These are phyloP conservation scores for Penicillium nucicola DNA, from an alignment of 495 filamentous ascomycete genomes.

Conservation along the genomic window DNA sequence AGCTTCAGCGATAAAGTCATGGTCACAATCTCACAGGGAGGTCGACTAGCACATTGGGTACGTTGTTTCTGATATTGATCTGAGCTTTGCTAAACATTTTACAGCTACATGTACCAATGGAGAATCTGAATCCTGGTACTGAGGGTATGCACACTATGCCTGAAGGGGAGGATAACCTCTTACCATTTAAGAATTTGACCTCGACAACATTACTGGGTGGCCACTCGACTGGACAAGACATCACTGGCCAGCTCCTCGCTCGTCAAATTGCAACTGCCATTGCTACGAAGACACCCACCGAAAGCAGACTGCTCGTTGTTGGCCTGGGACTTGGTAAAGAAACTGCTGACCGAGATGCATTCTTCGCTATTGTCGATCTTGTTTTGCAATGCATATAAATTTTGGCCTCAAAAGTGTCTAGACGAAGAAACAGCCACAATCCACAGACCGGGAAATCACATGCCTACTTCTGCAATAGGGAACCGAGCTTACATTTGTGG, in stretches of 20 bases:
- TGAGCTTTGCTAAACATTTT: conserved; percentile 10
- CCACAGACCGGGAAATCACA: too few relatives aligned
- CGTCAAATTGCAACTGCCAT: conserved; percentile 84
- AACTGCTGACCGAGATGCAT: conserved; percentile 64
- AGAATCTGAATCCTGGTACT: conserved; percentile 58
- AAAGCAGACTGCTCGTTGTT: conserved; percentile 75
- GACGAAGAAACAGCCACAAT: background rate
- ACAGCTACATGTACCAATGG: conserved; percentile 86
- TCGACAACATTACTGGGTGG: conserved; percentile 88
- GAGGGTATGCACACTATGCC: conserved; percentile 43
- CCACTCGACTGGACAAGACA: conserved; percentile 73
- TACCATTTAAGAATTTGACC: conserved; percentile 78
- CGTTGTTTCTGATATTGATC: conserved; percentile 13
- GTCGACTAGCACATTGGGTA: conserved; percentile 90
- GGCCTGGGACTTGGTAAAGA: conserved; percentile 72
- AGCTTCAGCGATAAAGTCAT: conserved; percentile 91
- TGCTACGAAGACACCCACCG: conserved; percentile 64
- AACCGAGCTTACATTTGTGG: too few relatives aligned
- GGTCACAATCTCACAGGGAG: conserved; percentile 82
- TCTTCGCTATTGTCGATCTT: conserved; percentile 80
- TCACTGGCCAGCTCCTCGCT: conserved; percentile 80
- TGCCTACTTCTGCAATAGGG: too few relatives aligned
- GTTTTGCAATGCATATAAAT: conserved; percentile 62
- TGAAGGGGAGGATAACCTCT: conserved; percentile 55
- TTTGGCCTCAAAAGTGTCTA: background rate